Base-by-base conservation (phyloP, 2,329 filamentous ascomycete species). In the Aureobasidium leucospermi region DNA sequence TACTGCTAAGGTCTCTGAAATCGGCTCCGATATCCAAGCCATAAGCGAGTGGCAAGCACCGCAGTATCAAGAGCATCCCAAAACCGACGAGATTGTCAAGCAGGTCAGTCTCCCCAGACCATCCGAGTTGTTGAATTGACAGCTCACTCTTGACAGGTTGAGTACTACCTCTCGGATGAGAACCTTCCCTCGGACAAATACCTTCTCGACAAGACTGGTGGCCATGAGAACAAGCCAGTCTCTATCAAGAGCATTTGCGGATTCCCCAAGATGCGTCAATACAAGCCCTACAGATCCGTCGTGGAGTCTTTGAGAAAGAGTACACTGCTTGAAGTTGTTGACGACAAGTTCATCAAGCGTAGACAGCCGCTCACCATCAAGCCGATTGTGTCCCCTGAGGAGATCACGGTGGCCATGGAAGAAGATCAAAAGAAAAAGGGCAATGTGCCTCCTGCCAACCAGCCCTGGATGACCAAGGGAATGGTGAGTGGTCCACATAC, bases 161-260 rank as follows among this genome's bases (percentile, higher is more conserved):
- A 80, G 51, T 78, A 69, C 67, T 79, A 79, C 68, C 79, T 80
- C 68, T 76, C 74, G 19, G 77, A 79, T 53, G 73, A 76, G 57
- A 79, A 79, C 57, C 72, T 80, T 3, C 67, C 69, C 2, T 68
- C 63, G 1, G 78, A 80, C 63, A 63, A 67, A 1, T 70, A 78
- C 62, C 66, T 79, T 8, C 71, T 79, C 9, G 70, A 72, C 60
- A 73, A 74, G 42, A 67, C 68, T 42, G 73, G 72, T 32, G 70
- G 71, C 13, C 66, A 70, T 48, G 70, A 76, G 45, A 78, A 77
- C 61, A 65, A 71, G 1, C 73, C 74, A 9, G 75, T 79, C 19
- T 73, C 71, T 11, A 67, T 79, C 62, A 74, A 66, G 55, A 69
- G 72, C 39, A 76, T 79, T 61, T 67, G 71, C 36, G 69, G 74